These are phyloP conservation scores for Meredithiella fracta DNA, from an alignment of 2,329 filamentous ascomycete genomes.

Conservation along the genomic window DNA sequence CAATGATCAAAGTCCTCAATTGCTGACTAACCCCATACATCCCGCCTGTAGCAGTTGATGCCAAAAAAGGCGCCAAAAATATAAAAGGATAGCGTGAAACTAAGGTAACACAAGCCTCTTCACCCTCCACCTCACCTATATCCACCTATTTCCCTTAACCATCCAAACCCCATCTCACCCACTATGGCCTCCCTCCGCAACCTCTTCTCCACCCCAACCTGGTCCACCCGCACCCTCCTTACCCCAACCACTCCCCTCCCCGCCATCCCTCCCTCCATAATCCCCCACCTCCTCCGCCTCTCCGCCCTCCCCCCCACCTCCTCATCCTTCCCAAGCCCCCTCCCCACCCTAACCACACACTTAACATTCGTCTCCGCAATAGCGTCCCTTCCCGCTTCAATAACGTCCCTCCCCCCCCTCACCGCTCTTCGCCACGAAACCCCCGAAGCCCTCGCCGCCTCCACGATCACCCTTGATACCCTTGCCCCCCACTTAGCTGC, in stretches of 20 bases:
- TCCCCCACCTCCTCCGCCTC: slow-evolving; percentile 68
- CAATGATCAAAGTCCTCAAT: too few species aligned
- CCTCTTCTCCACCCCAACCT: slow-evolving; percentile 56
- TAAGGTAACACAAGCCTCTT: slow-evolving; percentile 1
- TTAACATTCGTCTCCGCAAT: slow-evolving; percentile 84
- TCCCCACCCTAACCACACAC: slow-evolving; percentile 61
- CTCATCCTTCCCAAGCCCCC: slow-evolving; percentile 40
- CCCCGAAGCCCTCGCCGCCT: slow-evolving; percentile 39
- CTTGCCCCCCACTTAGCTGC: slow-evolving; percentile 38
- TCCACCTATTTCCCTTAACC: slow-evolving; percentile 10
- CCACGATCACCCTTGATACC: slow-evolving; percentile 40
- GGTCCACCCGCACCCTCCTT: slow-evolving; percentile 68
- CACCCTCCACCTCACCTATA: slow-evolving; percentile 11
- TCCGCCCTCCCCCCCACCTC: slow-evolving; percentile 68
- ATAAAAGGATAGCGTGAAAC: too few species aligned
- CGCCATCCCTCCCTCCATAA: slow-evolving; percentile 44
- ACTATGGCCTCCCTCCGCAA: slow-evolving; percentile 19
- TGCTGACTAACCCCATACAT: too few species aligned
- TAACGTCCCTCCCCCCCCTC: slow-evolving; percentile 50
- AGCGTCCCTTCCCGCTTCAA: slow-evolving; percentile 11
- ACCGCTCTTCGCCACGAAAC: slow-evolving; percentile 72
- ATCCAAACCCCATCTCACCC: too few species aligned
- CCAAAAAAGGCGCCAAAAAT: too few species aligned
- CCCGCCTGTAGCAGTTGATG: too few species aligned
- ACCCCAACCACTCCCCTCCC: slow-evolving; percentile 18